Evolutionary conservation across 805 yeast species (phyloP), one percentile per base, ranked within the genome.

Genomic region (Starmerella bombicola): DNA sequence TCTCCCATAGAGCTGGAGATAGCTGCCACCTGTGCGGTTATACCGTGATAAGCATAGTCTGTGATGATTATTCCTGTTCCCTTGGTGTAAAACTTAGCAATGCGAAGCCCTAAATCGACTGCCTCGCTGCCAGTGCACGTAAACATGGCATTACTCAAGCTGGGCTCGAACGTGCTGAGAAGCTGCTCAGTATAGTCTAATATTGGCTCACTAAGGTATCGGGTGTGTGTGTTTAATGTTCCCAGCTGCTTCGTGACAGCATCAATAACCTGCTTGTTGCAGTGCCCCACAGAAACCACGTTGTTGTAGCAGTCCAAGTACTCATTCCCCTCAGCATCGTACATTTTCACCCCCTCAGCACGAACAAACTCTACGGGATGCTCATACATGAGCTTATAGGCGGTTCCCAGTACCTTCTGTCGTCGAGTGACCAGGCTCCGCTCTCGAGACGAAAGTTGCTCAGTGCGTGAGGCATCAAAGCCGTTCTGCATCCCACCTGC

Each of bases 381-480:
- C n/a, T 43, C 47, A 28, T 43, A 43, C 47, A 43, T 43, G 24
- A 43, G 35, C 36, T 43, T 40, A 29, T 43, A 43, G n/a, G 47
- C 39, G 3, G 47, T 39, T 21, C 47, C 47, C 4, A 43, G 43
- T 16, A 40, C 30, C 17, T 35, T 23, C 6, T 30, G 22, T 12
- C 47, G 33, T 5, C 36, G 30, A 12, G 19, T 22, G 9, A 43
- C 47, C 9, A 43, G 30, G 3, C 13, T 32, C 16, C 43, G 40
- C 32, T 43, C 47, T 3, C 38, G 29, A 9, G 26, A 21, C 13
- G 24, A 19, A n/a, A 43, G 32, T 3, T 25, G 15, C 9, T 35
- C 37, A 12, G 12, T 18, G 2, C 25, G 16, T n/a, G 36, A 8
- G n/a, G 37, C 24, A 21, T 43, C 43, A 30, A 43, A 43, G 3